Evolutionary conservation across 495 filamentous ascomycete species (phyloP).

Genomic region (Penicillium lividum): DNA sequence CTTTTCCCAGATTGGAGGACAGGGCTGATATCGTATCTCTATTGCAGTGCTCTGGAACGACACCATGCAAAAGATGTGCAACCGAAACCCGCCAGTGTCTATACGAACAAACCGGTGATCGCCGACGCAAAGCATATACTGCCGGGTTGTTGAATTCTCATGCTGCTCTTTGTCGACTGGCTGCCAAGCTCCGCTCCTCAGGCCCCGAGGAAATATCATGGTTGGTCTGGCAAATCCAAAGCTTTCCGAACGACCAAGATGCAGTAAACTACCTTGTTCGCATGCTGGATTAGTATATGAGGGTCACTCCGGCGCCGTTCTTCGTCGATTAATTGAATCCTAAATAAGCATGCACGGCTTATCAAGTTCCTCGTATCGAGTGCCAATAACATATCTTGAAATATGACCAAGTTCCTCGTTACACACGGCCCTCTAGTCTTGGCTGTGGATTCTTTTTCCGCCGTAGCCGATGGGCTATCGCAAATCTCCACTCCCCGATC

Average conservation of each 20-base stretch:
- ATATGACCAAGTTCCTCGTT: neutral
- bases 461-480: conserved; percentile 8
- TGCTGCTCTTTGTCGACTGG: conserved; percentile 11
- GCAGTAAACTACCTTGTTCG: too few species aligned
- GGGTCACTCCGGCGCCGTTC: too few species aligned
- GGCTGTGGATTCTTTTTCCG: conserved; percentile 3
- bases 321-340: too few species aligned
- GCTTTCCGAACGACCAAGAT: too few species aligned
- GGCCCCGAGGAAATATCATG: conserved; percentile 10
- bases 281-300: too few species aligned
- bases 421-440: neutral
- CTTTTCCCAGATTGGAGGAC: neutral
- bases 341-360: too few species aligned
- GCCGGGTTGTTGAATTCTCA: conserved; percentile 14
- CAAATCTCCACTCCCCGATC: conserved; percentile 6
- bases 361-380: too few species aligned
- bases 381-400: too few species aligned
- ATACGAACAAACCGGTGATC: conserved; percentile 9
- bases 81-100: conserved; percentile 8
- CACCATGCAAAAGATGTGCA: conserved; percentile 8
- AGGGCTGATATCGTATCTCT: neutral
- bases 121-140: conserved; percentile 16
- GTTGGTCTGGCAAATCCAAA: too few species aligned
- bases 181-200: conserved; percentile 15
- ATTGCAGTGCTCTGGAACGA: conserved; percentile 18